Evolutionary conservation across 2,329 filamentous ascomycete species (phyloP).

Genomic region (Stromatinia cepivora): DNA sequence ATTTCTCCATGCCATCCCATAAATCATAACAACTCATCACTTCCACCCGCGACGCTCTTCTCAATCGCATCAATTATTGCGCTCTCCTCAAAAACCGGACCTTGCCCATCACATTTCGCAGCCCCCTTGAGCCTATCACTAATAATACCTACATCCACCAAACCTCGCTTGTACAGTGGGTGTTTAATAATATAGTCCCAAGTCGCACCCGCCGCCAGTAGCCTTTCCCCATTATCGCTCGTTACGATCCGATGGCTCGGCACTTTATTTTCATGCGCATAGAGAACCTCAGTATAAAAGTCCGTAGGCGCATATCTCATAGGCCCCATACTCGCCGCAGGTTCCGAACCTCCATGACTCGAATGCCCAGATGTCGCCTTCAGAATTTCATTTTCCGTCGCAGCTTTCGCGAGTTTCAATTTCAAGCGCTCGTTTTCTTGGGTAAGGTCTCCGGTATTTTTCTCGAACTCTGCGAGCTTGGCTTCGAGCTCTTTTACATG

Average conservation of each 20-base stretch:
- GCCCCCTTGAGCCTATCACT: conserved; percentile 73
- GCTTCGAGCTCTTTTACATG: conserved; percentile 91
- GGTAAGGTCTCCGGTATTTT: conserved; percentile 68
- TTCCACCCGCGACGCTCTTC: conserved; percentile 72
- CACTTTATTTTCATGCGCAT: conserved; percentile 60
- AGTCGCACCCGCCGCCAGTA: conserved; percentile 74
- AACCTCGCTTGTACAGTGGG: conserved; percentile 70
- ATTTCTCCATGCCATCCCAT: background rate
- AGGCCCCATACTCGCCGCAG: conserved; percentile 57
- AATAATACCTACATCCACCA: conserved; percentile 79
- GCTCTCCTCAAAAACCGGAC: conserved; percentile 81
- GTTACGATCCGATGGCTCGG: conserved; percentile 69
- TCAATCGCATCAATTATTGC: conserved; percentile 74
- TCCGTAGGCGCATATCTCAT: conserved; percentile 72
- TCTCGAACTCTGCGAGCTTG: conserved; percentile 76
- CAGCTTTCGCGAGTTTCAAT: conserved; percentile 77
- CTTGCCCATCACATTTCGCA: conserved; percentile 82
- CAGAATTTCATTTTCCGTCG: conserved; percentile 90
- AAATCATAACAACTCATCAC: conserved; percentile 70
- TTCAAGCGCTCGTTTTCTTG: conserved; percentile 87
- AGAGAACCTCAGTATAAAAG: conserved; percentile 64
- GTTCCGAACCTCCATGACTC: conserved; percentile 41
- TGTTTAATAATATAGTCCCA: conserved; percentile 90
- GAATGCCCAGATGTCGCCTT: conserved; percentile 67
- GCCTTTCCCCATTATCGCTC: conserved; percentile 65